These are phyloP conservation scores for Exophiala phaeomuriformis DNA, from an alignment of 2,329 filamentous ascomycete genomes.

Conservation along the genomic window DNA sequence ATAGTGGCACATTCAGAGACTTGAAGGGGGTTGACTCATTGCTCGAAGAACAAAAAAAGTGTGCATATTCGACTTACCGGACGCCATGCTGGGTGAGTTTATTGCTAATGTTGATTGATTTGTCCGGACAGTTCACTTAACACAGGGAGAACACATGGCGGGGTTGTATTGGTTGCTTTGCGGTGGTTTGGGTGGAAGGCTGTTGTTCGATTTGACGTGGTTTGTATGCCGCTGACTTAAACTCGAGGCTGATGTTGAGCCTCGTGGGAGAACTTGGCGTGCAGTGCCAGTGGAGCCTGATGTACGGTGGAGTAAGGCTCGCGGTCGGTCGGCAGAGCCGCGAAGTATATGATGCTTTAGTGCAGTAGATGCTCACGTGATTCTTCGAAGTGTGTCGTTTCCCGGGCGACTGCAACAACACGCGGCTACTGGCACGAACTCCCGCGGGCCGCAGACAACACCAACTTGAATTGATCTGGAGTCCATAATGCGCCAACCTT, in stretches of 20 bases:
- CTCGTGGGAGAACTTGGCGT: neutral
- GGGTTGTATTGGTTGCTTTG: neutral
- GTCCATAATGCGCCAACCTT: no score
- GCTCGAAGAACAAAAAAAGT: no score
- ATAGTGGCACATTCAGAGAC: no score
- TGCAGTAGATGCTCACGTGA: neutral
- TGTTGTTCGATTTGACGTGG: neutral
- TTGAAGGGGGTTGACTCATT: no score
- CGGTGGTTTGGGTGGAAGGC: neutral
- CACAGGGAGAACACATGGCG: neutral
- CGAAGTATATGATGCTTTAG: neutral
- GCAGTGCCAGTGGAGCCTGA: neutral
- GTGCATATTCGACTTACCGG: constrained; percentile 2
- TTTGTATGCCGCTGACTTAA: neutral
- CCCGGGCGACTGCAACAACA: neutral
- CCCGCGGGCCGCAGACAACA: no score
- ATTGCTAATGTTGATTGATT: neutral
- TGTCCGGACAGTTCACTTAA: neutral
- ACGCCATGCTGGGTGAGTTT: neutral
- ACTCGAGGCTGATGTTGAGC: neutral
- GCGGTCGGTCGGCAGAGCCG: neutral
- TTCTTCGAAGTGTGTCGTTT: neutral
- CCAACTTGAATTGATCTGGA: no score
- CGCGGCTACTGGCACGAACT: no score
- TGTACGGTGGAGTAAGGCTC: neutral